Evolutionary conservation across 2,329 filamentous ascomycete genomes (phyloP).

Genomic region (Aspergillus brunneoviolaceus): DNA sequence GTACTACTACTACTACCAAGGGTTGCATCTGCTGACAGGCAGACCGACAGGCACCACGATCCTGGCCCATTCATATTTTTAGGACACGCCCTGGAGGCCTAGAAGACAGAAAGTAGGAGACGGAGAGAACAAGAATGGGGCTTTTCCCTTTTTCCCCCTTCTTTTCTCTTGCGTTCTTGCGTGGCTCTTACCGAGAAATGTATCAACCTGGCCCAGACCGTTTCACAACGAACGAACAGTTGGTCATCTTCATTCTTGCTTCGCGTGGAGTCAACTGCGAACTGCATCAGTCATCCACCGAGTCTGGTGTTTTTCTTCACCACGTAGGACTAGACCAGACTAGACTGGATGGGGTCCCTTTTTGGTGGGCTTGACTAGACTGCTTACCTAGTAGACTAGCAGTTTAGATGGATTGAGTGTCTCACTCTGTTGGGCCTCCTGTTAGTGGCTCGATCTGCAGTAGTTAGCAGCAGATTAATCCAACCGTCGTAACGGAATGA

Average conservation of each 20-base stretch:
- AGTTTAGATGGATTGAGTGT: constrained; percentile 3
- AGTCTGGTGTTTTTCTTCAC: background rate
- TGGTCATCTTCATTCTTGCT: background rate
- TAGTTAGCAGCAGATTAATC: background rate
- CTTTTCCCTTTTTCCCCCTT: no score
- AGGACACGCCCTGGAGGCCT: background rate
- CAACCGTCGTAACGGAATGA: constrained; percentile 7
- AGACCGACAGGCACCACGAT: background rate
- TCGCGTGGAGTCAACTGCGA: background rate
- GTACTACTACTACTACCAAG: background rate
- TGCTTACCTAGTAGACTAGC: background rate
- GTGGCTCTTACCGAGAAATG: background rate
- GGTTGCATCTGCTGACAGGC: constrained; percentile 1
- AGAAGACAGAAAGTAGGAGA: background rate
- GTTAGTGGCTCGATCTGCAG: constrained; percentile 2
- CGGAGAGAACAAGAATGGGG: background rate
- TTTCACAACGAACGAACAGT: background rate
- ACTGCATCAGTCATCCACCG: background rate
- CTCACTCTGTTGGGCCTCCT: background rate
- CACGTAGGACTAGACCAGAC: background rate
- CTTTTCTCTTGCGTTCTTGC: background rate
- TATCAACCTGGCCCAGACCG: background rate
- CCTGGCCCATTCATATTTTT: constrained; percentile 4
- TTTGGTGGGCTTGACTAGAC: background rate
- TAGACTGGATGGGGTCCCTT: no score